Base-by-base conservation (phyloP, 2,329 filamentous ascomycete genomes). In the Pezicula neosporulosa region DNA sequence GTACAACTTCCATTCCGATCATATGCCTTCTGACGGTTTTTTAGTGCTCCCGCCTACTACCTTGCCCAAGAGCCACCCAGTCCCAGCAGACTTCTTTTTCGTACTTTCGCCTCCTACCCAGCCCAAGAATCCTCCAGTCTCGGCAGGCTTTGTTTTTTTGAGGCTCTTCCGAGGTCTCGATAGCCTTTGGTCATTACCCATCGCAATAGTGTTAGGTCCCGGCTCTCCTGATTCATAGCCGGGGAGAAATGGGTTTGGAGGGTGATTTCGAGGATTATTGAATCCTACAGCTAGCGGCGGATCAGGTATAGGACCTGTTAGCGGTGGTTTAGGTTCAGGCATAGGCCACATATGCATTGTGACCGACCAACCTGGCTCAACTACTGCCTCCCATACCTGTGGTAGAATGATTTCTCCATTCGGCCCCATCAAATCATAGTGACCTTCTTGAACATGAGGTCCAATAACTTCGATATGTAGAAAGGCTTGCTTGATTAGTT, bases 401-500 rank as follows among this genome's bases (percentile, higher is more conserved):
- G 89, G 87, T 38, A 94, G 80, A 61, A 94, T 92, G 57, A 93
- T 91, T 66, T 94, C 87, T 37, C 86, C 86, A 60, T 90, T 83
- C 4, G 89, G 88, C 0, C 87, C 89, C 47, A 90, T 79, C 39
- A 94, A 73, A 66, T 94, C 89, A 68, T 91, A 94, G 63, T 90
- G 87, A 1, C 89, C 88, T 52, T 88, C 80, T 57, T 85, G 82
- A 24, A 94, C 89, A 60, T 90, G 86, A 15, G 83, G 85, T 1
- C 87, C 87, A 49, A 93, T 83, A 12, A 85, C 74, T 45, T 91
- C 88, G 46, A 94, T 85, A 60, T 92, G 87, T 18, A 87, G 67
- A 65, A 94, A 94, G 16, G 89, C 89, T 72, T 93, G 89, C 64
- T 87, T 87, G 66, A 94, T 93, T 36, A 94, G 78, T 43, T 90